Conservation (phyloP, 441 rosid genomes). For the Viola pubescens region DNA sequence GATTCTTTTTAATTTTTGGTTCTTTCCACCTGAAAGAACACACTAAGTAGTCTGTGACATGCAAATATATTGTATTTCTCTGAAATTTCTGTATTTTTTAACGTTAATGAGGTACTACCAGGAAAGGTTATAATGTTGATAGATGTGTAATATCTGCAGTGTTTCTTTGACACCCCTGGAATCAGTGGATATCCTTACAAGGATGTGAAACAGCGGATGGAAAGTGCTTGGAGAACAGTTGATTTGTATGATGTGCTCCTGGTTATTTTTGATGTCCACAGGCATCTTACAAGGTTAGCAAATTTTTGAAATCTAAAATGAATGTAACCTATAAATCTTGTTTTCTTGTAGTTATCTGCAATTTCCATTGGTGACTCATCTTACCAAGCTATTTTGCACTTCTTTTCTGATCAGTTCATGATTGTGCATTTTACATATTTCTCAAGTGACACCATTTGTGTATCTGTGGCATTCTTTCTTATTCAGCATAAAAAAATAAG, state of each 20-base stretch:
- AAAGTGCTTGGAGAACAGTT: conserved; percentile 76
- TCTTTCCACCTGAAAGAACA: no score
- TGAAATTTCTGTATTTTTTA: no score
- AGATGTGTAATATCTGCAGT: conserved; percentile 30
- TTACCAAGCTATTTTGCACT: not conserved
- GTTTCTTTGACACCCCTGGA: conserved; percentile 95
- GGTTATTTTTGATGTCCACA: conserved; percentile 82
- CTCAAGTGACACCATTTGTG: no score
- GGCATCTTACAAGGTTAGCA: conserved; percentile 76
- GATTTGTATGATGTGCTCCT: conserved; percentile 72
- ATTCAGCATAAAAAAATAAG: no score
- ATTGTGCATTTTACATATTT: no score
- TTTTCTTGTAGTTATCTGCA: not conserved
- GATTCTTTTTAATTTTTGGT: no score
- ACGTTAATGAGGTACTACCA: no score
- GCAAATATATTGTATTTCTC: no score
- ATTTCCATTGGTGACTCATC: not conserved
- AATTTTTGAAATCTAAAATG: conserved; percentile 5
- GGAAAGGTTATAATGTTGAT: no score
- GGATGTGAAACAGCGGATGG: conserved; percentile 69
- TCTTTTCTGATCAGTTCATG: not conserved
- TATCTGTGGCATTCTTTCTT: no score
- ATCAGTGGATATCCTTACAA: conserved; percentile 60
- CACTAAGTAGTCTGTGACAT: no score
- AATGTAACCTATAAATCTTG: not conserved